Base-by-base conservation (phyloP, 2,329 filamentous ascomycete species). In the Conoideocrella luteorostrata region DNA sequence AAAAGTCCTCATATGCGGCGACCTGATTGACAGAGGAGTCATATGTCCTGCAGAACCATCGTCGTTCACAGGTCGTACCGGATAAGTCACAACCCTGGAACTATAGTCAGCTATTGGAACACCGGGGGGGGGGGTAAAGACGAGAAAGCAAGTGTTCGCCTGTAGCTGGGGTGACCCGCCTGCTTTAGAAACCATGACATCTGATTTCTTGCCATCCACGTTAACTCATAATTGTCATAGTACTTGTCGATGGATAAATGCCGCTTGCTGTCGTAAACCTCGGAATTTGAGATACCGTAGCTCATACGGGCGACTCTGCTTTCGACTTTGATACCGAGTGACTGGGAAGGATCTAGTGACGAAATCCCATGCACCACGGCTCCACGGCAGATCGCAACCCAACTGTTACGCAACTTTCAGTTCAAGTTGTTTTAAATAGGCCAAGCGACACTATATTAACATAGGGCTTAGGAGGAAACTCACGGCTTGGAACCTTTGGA, bases 321-420 rank as follows among this genome's bases (percentile, higher is more conserved):
- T 5, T 43, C 43, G 0, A 63, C 51, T 3, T 42, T 45, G 0
- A 62, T 47, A 0, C 18, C 44, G 0, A 55, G 21, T 1, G 38
- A 36, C 0, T 39, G 3, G 0, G 37, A 46, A 0, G 50, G 33
- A 0, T 38, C 20, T 2, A 32, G 7, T 2, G 23, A 11, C 1
- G 45, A 42, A 1, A 62, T 42, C 0, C 58, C 60, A 0, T 53
- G 51, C 0, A 60, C 38, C 4, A 61, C 61, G 1, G 63, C 64
- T 2, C 64, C 62, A 0, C 61, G 57, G 17, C 59, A 62, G 4
- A 66, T 57, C 0, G 64, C 63, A 0, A 57, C 60, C 64, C 64
- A 66, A 0, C 64, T 64, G 15, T 2, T 3, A 23, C 20, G 17
- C 1, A 2, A 3, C 13, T 24, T 20, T 47, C 10, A 48, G 36